phyloP scores from a whole-genome alignment of 2,329 filamentous ascomycete genomes.

The Albifimbria verrucaria region DNA sequence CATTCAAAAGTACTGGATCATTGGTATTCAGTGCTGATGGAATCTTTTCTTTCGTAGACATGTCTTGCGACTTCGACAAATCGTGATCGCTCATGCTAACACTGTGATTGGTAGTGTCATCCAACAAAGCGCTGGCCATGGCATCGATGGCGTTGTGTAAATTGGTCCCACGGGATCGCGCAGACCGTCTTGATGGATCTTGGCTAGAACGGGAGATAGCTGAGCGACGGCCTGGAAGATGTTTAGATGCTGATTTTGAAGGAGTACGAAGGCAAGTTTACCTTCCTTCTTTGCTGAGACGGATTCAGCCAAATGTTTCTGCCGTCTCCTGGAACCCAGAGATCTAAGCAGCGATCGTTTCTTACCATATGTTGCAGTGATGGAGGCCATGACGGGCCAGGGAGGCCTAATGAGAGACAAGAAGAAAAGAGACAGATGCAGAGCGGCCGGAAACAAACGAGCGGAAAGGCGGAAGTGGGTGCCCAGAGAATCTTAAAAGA shows the following conservation, averaged over 20 bases:
- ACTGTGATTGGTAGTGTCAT: slow-evolving; percentile 16
- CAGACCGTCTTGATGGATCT: no score
- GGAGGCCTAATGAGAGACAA: not conserved
- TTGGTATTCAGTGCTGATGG: no score
- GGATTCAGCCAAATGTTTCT: slow-evolving; percentile 14
- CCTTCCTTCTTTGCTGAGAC: slow-evolving; percentile 13
- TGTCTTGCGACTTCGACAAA: not conserved
- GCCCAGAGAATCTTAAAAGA: not conserved
- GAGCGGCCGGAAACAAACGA: slow-evolving; percentile 5
- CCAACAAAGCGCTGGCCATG: slow-evolving; percentile 27
- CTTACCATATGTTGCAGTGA: slow-evolving; percentile 24
- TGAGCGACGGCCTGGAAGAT: slow-evolving; percentile 3
- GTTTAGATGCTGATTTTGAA: not conserved
- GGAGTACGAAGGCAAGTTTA: slow-evolving; percentile 5
- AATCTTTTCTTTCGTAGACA: not conserved
- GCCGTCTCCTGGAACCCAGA: slow-evolving; percentile 22
- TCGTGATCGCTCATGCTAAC: not conserved
- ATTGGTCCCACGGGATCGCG: no score
- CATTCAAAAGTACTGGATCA: no score
- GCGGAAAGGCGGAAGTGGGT: not conserved
- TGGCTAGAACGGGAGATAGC: not conserved
- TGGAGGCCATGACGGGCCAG: slow-evolving; percentile 19
- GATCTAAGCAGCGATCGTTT: slow-evolving; percentile 24
- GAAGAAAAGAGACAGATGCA: not conserved
- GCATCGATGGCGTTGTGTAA: slow-evolving; percentile 20